Base-by-base conservation (phyloP, 1,139 yeast species). In the Geotrichum phurueaensis region DNA sequence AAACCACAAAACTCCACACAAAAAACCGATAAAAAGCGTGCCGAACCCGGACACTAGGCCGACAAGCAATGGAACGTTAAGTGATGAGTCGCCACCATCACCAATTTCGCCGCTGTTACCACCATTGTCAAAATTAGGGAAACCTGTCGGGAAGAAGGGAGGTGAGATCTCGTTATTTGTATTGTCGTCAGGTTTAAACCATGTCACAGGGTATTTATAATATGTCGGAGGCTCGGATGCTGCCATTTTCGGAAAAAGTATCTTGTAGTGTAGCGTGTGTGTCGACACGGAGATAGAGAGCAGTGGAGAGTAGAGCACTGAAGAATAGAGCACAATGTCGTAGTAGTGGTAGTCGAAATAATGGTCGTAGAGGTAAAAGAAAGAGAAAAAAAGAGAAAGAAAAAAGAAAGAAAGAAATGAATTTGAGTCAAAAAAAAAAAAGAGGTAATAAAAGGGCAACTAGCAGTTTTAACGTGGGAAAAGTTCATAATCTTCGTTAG, bases 11-110 rank as follows among this genome's bases (percentile, higher is more conserved):
- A 71, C 68, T 9, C 72, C 72, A 51, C 73, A 67, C 15, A 75
- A 61, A 36, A 73, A 61, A 18, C 71, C 72, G 47, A 73, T 64
- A 29, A 74, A 64, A 20, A 73, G 64, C 15, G 76, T 70, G 4
- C 75, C 76, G 36, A 74, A 62, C n/a, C 75, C 74, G 7, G 77
- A 73, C 54, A 75, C 65, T 27, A 73, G 67, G 22, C 76, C 76
- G 54, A 75, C 73, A 50, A 75, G 63, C 50, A 75, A 65, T 39
- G 76, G 74, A 48, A 72, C 68, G 59, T 71, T 72, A 51, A 61
- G 53, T 6, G 61, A 54, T 13, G 53, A 48, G 53, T 54, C 57
- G 33, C 36, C 47, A n/a, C 47, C 47, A 39, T 39, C 18, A n/a
- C 47, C 47, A 39, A 39, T 39, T 10, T 39, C 47, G 22, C 47